A percentile compares a stretch with the other conserved stretches of the same genome.
Evolutionary conservation across 163 green algal genomes (phyloP).

Genomic region (Scenedesmus sp.): DNA sequence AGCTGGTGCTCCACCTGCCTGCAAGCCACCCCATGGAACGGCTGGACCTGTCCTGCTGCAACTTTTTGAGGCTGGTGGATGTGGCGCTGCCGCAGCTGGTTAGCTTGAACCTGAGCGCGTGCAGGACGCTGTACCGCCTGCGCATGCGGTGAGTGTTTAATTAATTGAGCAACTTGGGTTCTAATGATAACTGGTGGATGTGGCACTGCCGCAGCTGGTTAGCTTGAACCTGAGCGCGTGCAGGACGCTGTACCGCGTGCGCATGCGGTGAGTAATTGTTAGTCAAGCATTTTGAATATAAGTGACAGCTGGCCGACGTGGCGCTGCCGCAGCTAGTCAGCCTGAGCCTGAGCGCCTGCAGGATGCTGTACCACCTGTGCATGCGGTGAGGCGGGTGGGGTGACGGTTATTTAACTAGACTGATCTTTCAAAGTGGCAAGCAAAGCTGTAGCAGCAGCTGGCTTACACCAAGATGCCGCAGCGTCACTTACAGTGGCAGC

Average conservation of each 20-base stretch:
- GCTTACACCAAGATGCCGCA: too few species aligned
- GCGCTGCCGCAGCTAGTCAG: neutral
- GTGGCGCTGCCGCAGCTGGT: constrained; percentile 16
- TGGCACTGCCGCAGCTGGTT: neutral
- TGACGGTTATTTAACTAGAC: neutral
- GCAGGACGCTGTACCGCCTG: constrained; percentile 45
- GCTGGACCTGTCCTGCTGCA: constrained; percentile 52
- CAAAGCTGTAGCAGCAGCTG: too few species aligned
- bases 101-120: constrained; percentile 12
- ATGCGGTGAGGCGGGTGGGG: neutral
- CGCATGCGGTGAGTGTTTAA: constrained; percentile 22
- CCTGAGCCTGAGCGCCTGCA: neutral
- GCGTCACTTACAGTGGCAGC: neutral
- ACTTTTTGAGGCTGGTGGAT: constrained; percentile 42
- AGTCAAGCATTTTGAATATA: too few species aligned
- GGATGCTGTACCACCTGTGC: constrained; percentile 22
- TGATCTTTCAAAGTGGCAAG: too few species aligned
- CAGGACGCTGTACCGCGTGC: constrained; percentile 27
- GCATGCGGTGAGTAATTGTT: neutral
- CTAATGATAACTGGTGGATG: neutral
- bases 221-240: neutral
- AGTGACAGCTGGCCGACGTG: neutral
- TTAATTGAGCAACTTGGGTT: too few species aligned
- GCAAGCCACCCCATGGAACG: constrained; percentile 25
- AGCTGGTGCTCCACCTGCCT: constrained; percentile 46